These are phyloP conservation scores for Quercus parvula DNA, from an alignment of 306 rosid genomes.

Conservation along the genomic window DNA sequence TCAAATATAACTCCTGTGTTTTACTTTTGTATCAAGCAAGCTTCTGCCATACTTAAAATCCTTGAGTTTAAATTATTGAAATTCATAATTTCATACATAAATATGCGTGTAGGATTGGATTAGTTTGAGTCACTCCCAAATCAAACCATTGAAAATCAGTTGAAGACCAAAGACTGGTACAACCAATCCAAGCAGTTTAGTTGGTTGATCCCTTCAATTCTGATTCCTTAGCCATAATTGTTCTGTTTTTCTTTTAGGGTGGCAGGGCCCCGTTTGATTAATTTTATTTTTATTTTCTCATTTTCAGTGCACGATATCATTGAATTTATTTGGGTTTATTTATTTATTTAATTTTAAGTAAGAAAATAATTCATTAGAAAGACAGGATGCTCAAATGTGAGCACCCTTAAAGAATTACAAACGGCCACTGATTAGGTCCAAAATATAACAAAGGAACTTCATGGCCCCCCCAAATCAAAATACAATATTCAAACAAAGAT, in stretches of 20 bases:
- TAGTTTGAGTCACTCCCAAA: background rate
- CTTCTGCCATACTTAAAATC: background rate
- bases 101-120: background rate
- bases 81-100: too few species aligned
- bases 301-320: background rate
- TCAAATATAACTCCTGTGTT: constrained; percentile 3
- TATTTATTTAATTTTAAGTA: too few species aligned
- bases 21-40: background rate
- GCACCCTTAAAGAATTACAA: too few species aligned
- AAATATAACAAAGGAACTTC: too few species aligned
- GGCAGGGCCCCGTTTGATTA: background rate
- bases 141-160: background rate
- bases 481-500: too few species aligned
- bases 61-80: background rate
- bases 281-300: background rate
- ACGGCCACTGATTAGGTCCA: too few species aligned
- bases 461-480: too few species aligned
- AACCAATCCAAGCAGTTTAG: background rate
- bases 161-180: background rate
- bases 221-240: background rate
- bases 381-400: too few species aligned
- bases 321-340: background rate
- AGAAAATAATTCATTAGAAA: too few species aligned
- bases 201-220: background rate
- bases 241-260: background rate